Evolutionary conservation across 495 filamentous ascomycete species (phyloP).

Genomic region (Daldinia concentrica): DNA sequence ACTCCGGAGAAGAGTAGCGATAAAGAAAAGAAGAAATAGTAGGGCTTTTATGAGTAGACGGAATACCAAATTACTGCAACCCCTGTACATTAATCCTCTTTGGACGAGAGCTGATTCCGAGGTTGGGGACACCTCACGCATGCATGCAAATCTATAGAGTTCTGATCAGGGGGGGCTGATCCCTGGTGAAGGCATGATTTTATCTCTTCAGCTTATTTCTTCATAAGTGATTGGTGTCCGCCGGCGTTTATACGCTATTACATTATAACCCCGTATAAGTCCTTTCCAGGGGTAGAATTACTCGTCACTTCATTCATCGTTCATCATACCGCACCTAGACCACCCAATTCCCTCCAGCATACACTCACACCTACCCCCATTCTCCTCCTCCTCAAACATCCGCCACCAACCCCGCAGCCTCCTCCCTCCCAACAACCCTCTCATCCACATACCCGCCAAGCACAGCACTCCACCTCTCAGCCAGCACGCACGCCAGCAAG

Average conservation of each 20-base stretch:
- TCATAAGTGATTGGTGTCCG: background rate
- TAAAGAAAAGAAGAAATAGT: constrained; percentile 70
- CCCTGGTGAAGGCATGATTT: constrained; percentile 15
- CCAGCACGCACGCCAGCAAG: constrained; percentile 82
- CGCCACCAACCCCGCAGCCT: constrained; percentile 80
- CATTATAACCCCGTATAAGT: background rate
- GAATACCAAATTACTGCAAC: constrained; percentile 22
- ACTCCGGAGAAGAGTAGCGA: constrained; percentile 73
- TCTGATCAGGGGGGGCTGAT: constrained; percentile 9
- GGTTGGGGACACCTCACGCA: constrained; percentile 15
- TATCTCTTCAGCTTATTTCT: background rate
- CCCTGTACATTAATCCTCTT: constrained; percentile 43
- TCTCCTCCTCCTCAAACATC: constrained; percentile 59
- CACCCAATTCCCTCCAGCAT: background rate
- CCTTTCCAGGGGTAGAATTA: background rate
- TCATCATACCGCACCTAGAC: background rate
- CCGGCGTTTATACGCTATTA: background rate
- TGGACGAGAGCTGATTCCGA: constrained; percentile 16
- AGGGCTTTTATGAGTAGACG: constrained; percentile 5
- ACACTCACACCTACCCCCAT: background rate
- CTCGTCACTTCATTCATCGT: constrained; percentile 18
- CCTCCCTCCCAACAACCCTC: constrained; percentile 65
- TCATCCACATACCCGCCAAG: constrained; percentile 65
- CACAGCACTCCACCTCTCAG: constrained; percentile 68
- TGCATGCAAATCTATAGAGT: constrained; percentile 33